Conservation (phyloP, 2,329 filamentous ascomycete genomes). For the Aaosphaeria arxii region DNA sequence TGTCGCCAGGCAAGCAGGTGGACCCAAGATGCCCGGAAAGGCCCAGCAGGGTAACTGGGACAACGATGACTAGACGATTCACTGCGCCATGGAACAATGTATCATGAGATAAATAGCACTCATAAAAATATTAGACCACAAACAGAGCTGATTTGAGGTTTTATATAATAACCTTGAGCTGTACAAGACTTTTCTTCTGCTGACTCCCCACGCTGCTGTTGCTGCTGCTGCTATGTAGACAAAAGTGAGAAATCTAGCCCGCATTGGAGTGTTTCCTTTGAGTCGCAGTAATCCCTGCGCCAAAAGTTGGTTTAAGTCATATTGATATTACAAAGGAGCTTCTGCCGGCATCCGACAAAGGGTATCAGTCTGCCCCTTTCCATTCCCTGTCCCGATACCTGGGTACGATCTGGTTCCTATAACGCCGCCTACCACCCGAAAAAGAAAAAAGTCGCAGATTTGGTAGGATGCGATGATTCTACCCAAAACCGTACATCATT, state of each 20-base stretch:
- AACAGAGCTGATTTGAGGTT: no score
- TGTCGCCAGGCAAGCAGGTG: constrained; percentile 93
- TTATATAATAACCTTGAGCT: no score
- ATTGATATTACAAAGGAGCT: no score
- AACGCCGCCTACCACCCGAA: not conserved
- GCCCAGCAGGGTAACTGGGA: constrained; percentile 71
- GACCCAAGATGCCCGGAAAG: constrained; percentile 92
- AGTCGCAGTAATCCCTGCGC: no score
- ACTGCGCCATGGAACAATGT: constrained; percentile 1
- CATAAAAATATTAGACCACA: no score
- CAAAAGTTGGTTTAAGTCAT: no score
- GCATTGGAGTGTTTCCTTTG: no score
- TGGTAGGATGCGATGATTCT: not conserved
- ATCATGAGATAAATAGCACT: constrained; percentile 8
- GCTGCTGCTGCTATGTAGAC: no score
- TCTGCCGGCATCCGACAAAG: constrained; percentile 1
- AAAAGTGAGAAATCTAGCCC: no score
- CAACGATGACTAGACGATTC: constrained; percentile 49
- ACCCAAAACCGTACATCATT: not conserved
- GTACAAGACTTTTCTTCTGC: no score
- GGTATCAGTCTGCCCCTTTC: constrained; percentile 12
- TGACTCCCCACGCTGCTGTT: no score
- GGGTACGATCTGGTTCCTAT: not conserved
- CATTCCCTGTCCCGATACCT: no score
- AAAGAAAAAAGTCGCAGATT: not conserved